Evolutionary conservation across 768 basidiomycete genomes (phyloP).

Genomic region (Scleroderma bovista): DNA sequence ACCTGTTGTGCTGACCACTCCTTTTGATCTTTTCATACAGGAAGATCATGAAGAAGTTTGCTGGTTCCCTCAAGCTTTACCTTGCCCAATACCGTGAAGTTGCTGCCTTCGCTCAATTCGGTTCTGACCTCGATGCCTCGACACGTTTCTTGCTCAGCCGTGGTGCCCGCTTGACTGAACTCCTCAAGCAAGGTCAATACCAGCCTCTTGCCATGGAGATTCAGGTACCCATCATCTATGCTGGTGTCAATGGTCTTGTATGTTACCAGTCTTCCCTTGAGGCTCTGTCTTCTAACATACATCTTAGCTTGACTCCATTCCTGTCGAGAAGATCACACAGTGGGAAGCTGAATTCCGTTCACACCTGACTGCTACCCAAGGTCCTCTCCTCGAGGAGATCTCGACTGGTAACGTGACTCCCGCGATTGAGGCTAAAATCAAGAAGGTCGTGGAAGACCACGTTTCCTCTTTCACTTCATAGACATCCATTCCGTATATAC

Average conservation of each 20-base stretch:
- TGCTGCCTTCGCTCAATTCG: slow-evolving; percentile 98
- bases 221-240: slow-evolving; percentile 98
- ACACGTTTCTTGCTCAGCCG: slow-evolving; percentile 97
- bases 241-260: slow-evolving; percentile 98
- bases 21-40: slow-evolving; percentile 30
- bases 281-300: slow-evolving; percentile 1
- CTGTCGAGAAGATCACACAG: slow-evolving; percentile 88
- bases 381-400: slow-evolving; percentile 78
- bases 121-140: slow-evolving; percentile 99
- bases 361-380: slow-evolving; percentile 73
- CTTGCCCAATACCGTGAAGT: slow-evolving; percentile 99
- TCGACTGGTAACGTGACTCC: slow-evolving; percentile 76
- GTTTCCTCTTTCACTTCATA: slow-evolving; percentile 74
- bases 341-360: slow-evolving; percentile 93
- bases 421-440: slow-evolving; percentile 90
- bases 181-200: slow-evolving; percentile 98
- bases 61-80: slow-evolving; percentile 99
- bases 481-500: slow-evolving; percentile 13
- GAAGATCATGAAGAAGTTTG: slow-evolving; percentile 99
- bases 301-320: slow-evolving; percentile 82
- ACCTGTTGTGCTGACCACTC: not conserved
- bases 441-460: slow-evolving; percentile 90
- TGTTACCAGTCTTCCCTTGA: slow-evolving; percentile 26
- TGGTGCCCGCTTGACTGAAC: slow-evolving; percentile 98
- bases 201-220: slow-evolving; percentile 91